Base-by-base conservation (phyloP, 2,329 filamentous ascomycete genomes). In the Sarocladiaceae sp. region DNA sequence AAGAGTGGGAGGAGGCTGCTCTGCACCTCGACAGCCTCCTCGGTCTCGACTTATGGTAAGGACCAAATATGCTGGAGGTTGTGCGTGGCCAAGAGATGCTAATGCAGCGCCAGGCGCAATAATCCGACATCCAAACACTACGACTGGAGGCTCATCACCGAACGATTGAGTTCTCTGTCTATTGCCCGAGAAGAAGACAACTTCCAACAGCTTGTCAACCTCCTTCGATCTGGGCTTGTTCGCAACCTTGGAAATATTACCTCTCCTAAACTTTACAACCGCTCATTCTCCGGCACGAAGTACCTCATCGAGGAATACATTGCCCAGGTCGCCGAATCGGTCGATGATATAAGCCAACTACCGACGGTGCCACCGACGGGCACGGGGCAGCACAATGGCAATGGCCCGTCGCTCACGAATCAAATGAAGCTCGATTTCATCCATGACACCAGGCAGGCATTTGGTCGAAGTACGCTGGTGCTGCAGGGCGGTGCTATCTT, bases 181-280 rank as follows among this genome's bases (percentile, higher is more conserved):
- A 76, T 78, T 47, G 86, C 87, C 5, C 80, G 86, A 28, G 83
- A 88, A 60, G 78, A 84, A 40, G 82, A 83, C 57, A 87, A 96
- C 66, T 79, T 92, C 39, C 77, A 90, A 52, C 80, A 82, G 15
- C 75, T 96, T 7, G 84, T 91, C 54, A 91, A 91, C 63, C 78
- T 95, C 17, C 76, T 96, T 35, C 86, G 90, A 23, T 90, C 89
- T 13, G 90, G 84, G 3, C 75, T 87, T 17, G 80, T 96, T 26
- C 84, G 92, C 31, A 96, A 97, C 62, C 75, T 96, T n/a, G 92
- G 90, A 53, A 95, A 96, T 65, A 95, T 97, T 60, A 90, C 89
- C 1, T 82, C 86, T 1, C 83, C 89, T 2, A 84, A 84, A 56
- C 75, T 97, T 1, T 97, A 91, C 71, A 92, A 92, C 61, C 81